These are phyloP conservation scores for Phytophthora ramorum DNA, from an alignment of 352 stramenopile species.

Conservation along the genomic window DNA sequence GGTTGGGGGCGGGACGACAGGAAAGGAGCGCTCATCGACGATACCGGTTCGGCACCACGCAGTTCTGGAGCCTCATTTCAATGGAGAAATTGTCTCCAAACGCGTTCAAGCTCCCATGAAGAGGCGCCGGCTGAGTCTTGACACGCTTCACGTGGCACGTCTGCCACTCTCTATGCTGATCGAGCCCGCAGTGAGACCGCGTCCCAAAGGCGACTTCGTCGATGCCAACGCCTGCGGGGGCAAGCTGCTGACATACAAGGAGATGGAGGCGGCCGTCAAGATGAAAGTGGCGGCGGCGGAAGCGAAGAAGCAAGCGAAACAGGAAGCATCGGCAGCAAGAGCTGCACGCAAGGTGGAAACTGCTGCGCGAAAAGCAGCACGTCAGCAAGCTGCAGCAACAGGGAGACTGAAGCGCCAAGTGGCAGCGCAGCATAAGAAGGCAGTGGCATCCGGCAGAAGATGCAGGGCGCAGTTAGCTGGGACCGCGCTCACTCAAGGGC, in stretches of 20 bases:
- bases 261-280: constrained; percentile 5
- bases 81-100: background rate
- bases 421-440: no score
- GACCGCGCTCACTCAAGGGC: no score
- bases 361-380: no score
- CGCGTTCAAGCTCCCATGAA: constrained; percentile 6
- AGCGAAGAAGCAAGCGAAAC: constrained; percentile 1
- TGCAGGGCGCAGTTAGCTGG: no score
- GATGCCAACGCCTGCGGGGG: constrained; percentile 1
- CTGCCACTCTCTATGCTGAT: constrained; percentile 1
- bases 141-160: constrained; percentile 1
- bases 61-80: constrained; percentile 6
- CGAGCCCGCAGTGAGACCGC: background rate
- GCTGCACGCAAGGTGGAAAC: no score
- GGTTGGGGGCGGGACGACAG: no score
- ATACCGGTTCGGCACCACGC: constrained; percentile 1
- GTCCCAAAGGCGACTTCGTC: constrained; percentile 8
- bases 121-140: constrained; percentile 4
- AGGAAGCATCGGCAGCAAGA: background rate
- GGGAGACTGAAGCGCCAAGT: no score
- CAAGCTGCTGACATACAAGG: constrained; percentile 7
- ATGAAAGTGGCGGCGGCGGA: background rate
- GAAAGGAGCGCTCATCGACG: background rate
- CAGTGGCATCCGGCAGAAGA: no score
- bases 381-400: no score